phyloP scores from a whole-genome alignment of 2,329 filamentous ascomycete species.

The Pestalotiopsis fici region DNA sequence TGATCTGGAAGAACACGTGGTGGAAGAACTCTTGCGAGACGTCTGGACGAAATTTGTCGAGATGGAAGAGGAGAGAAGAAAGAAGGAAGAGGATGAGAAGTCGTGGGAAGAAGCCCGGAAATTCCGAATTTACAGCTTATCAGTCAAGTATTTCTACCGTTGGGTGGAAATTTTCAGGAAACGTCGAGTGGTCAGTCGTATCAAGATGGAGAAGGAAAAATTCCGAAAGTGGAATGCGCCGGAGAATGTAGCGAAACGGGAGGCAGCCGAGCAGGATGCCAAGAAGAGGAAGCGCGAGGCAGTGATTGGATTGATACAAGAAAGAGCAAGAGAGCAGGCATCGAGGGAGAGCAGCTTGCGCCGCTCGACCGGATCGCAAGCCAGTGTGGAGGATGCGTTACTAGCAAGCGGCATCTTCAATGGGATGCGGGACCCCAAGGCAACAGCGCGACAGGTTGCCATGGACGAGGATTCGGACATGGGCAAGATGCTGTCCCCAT shows the following conservation, averaged over 20 bases:
- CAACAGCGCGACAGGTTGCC: slow-evolving; percentile 23
- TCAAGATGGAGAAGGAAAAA: slow-evolving; percentile 52
- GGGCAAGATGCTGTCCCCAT: slow-evolving; percentile 13
- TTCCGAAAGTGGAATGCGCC: slow-evolving; percentile 44
- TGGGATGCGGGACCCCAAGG: slow-evolving; percentile 25
- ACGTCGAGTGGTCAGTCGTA: slow-evolving; percentile 49
- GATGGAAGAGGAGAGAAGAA: slow-evolving; percentile 41
- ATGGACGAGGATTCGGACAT: slow-evolving; percentile 16
- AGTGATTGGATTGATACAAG: slow-evolving; percentile 22
- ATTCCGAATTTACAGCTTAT: slow-evolving; percentile 51
- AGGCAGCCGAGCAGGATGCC: slow-evolving; percentile 18
- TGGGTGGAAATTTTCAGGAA: slow-evolving; percentile 54
- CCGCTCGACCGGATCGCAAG: slow-evolving; percentile 18
- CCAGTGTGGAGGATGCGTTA: slow-evolving; percentile 26
- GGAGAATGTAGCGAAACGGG: slow-evolving; percentile 26
- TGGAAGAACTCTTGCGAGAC: slow-evolving; percentile 45
- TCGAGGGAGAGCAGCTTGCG: slow-evolving; percentile 17
- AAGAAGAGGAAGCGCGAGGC: slow-evolving; percentile 20
- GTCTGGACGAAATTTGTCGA: slow-evolving; percentile 41
- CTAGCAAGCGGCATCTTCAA: slow-evolving; percentile 28
- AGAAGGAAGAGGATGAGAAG: slow-evolving; percentile 48
- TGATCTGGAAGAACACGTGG: slow-evolving; percentile 46
- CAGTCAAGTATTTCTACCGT: slow-evolving; percentile 56
- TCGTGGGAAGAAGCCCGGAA: slow-evolving; percentile 46
- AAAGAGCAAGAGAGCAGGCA: slow-evolving; percentile 18